phyloP scores from a whole-genome alignment of 164 flowering plant species.

The Nelumbo lutea region DNA sequence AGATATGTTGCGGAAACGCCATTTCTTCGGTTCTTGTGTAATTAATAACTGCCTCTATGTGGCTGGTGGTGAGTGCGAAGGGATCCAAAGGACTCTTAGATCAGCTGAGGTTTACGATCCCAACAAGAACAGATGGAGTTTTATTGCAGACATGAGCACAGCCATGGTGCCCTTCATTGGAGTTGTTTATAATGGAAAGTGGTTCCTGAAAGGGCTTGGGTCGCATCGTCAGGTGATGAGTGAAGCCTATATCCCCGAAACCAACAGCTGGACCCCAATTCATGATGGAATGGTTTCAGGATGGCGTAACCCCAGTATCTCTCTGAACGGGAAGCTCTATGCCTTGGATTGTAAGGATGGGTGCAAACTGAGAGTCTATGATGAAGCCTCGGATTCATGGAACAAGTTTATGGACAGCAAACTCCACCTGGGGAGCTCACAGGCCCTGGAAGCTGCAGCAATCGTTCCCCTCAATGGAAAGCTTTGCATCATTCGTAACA shows the following conservation, averaged over 20 bases:
- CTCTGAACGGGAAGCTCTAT: slow-evolving; percentile 71
- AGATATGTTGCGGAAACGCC: slow-evolving; percentile 86
- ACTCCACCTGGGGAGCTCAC: slow-evolving; percentile 77
- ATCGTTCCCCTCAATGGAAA: slow-evolving; percentile 85
- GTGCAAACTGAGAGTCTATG: slow-evolving; percentile 80
- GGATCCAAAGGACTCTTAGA: slow-evolving; percentile 76
- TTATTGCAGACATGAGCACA: slow-evolving; percentile 83
- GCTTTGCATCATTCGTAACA: slow-evolving; percentile 91
- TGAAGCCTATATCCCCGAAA: slow-evolving; percentile 81
- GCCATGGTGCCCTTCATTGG: slow-evolving; percentile 98
- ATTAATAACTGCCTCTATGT: slow-evolving; percentile 90
- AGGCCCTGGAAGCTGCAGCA: slow-evolving; percentile 90
- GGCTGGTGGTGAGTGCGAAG: slow-evolving; percentile 97
- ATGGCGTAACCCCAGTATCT: slow-evolving; percentile 92
- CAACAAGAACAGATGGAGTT: slow-evolving; percentile 74
- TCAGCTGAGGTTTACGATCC: slow-evolving; percentile 96
- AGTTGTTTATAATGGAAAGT: slow-evolving; percentile 72
- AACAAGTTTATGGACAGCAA: slow-evolving; percentile 78
- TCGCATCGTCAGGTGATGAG: slow-evolving; percentile 79
- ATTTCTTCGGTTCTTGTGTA: slow-evolving; percentile 88
- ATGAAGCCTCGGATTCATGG: slow-evolving; percentile 72
- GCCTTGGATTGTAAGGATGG: slow-evolving; percentile 90
- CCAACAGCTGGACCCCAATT: slow-evolving; percentile 56
- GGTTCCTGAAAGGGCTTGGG: slow-evolving; percentile 91
- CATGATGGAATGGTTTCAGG: slow-evolving; percentile 81